A percentile compares a stretch with the other conserved stretches of the same genome.
Evolutionary conservation across 208 protist species (phyloP).

Genomic region (Leishmania arabica): DNA sequence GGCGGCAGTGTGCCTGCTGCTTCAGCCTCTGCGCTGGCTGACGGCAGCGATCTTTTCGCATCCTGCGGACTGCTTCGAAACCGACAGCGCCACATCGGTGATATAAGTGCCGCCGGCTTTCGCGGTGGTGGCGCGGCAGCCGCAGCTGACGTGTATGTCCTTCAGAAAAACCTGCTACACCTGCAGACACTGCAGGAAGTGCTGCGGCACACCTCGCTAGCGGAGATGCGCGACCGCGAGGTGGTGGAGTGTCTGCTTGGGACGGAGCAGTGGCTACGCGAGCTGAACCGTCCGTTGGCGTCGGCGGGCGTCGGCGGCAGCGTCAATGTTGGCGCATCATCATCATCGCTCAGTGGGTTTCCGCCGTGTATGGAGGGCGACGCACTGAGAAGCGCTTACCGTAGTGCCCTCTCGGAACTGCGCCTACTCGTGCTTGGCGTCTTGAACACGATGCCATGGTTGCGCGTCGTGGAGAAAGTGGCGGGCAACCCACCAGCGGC

Average conservation of each 20-base stretch:
- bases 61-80: conserved; percentile 12
- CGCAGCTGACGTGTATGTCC: not conserved
- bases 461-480: conserved; percentile 68
- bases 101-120: not conserved
- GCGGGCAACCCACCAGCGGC: not conserved
- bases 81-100: not conserved
- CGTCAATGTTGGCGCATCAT: not conserved
- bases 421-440: conserved; percentile 73
- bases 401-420: conserved; percentile 42
- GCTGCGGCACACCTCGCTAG: conserved; percentile 65
- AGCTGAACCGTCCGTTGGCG: conserved; percentile 11
- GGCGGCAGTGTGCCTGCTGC: not conserved
- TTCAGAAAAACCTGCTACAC: conserved; percentile 24
- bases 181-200: conserved; percentile 65
- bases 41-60: not conserved
- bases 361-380: conserved; percentile 1
- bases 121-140: not conserved
- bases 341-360: not conserved
- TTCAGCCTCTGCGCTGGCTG: no score
- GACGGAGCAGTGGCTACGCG: conserved; percentile 48
- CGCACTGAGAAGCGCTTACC: conserved; percentile 11
- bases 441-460: conserved; percentile 84
- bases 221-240: conserved; percentile 75
- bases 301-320: not conserved
- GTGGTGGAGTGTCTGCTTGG: conserved; percentile 70